Evolutionary conservation across 768 basidiomycete genomes (phyloP).

Genomic region (Serendipita sp.): DNA sequence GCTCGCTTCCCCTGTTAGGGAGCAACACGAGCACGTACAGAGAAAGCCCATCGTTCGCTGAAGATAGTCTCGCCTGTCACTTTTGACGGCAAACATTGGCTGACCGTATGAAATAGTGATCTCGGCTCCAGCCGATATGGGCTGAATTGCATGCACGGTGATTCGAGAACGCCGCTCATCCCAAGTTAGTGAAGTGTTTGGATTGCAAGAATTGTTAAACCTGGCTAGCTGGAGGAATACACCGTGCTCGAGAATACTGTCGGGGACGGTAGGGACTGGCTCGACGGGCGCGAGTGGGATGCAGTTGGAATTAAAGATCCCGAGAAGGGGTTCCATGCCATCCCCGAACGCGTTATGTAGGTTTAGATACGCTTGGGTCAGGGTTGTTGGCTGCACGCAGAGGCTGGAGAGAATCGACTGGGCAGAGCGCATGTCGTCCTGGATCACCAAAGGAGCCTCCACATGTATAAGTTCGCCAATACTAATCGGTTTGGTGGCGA

Average conservation of each 20-base stretch:
- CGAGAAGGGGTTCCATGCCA: background rate
- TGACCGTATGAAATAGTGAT: conserved; percentile 13
- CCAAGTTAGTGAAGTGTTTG: conserved; percentile 19
- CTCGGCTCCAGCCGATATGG: conserved; percentile 7
- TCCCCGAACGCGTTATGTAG: background rate
- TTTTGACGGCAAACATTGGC: background rate
- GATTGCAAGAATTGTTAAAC: conserved; percentile 20
- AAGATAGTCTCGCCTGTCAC: background rate
- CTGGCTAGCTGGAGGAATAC: conserved; percentile 18
- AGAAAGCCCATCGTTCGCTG: background rate
- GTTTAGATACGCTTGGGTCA: background rate
- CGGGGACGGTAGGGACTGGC: background rate
- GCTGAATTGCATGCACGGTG: conserved; percentile 11
- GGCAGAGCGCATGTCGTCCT: background rate
- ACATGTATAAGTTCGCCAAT: conserved; percentile 16
- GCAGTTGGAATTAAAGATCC: conserved; percentile 1
- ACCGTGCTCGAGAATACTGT: background rate
- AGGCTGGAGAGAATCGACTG: background rate
- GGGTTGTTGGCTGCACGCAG: background rate
- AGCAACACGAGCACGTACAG: background rate
- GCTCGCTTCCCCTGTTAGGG: background rate
- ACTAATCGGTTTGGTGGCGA: conserved; percentile 17
- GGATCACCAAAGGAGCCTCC: conserved; percentile 19
- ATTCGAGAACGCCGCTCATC: conserved; percentile 12
- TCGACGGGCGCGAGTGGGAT: background rate